Base-by-base conservation (phyloP, 2,329 filamentous ascomycete species). In the Colletotrichum godetiae region DNA sequence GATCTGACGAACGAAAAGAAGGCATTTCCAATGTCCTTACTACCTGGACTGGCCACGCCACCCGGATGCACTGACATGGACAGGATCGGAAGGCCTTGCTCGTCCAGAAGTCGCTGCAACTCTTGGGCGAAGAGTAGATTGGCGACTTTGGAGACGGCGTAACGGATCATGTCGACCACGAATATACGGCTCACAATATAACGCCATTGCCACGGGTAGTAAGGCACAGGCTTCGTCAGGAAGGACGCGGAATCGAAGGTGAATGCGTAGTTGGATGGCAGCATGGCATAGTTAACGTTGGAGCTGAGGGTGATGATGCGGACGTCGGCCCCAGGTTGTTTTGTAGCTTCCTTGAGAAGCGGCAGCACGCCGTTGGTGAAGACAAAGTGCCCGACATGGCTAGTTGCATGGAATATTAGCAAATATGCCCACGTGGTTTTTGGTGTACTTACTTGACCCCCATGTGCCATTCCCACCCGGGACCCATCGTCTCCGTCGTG, bases 341-440 rank as follows among this genome's bases (percentile, higher is more conserved):
- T 49, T 1, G 76, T 65, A 3, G 79, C 76, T 5, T 74, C 68
- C 11, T 78, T 77, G 6, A 81, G 74, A 7, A 79, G 73, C 0
- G 80, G 78, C 1, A 82, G 66, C 0, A 80, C 22, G 35, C 75
- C 66, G n/a, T 79, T 78, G 7, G 75, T 78, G 33, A 80, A 68
- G 3, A 78, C 59, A 61, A 79, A 80, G 52, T 76, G 78, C 1
- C 79, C 79, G 12, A 80, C 59, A 56, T 79, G 75, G 52, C 79
- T 80, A 35, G 13, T 55, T 13, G 1, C 13, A 24, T n/a, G 42
- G 0, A n/a, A 49, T 49, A 13, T 3, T 31, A 29, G 13, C 19
- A 7, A 27, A 27, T 22, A 5, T 49, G 42, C n/a, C 19, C 58
- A 19, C 2, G 19, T 22, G 12, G 49, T 31, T 13, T 19, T 24